phyloP scores from a whole-genome alignment of 352 stramenopile genomes.

The Pythium dissimile region DNA sequence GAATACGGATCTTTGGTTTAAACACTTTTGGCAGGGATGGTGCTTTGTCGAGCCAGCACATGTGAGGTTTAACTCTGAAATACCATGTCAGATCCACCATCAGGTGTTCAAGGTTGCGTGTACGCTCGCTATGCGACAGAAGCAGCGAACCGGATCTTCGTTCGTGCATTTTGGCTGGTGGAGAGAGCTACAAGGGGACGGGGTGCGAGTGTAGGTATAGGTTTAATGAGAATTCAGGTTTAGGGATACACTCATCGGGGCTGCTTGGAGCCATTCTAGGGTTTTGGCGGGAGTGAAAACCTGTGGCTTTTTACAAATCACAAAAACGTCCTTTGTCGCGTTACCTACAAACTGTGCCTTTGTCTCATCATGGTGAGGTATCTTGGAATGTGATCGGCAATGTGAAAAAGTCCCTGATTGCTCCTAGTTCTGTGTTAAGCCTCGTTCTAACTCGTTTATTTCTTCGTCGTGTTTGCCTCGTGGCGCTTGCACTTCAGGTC shows the following conservation, averaged over 20 bases:
- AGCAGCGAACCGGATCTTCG: constrained; percentile 20
- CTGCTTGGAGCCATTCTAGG: neutral
- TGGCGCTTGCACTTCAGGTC: neutral
- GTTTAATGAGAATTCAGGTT: neutral
- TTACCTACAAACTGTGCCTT: neutral
- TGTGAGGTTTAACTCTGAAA: constrained; percentile 14
- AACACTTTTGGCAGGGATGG: neutral
- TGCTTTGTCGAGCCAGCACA: neutral
- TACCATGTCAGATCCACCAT: constrained; percentile 2
- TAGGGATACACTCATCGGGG: constrained; percentile 18
- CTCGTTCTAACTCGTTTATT: no score
- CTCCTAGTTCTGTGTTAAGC: neutral
- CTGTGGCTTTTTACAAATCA: neutral
- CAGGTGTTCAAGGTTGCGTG: neutral
- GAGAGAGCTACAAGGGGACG: constrained; percentile 10
- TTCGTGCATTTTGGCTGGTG: constrained; percentile 18
- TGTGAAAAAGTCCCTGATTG: neutral
- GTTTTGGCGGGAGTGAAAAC: neutral
- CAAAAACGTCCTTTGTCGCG: no score
- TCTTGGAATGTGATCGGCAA: neutral
- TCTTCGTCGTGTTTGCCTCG: neutral
- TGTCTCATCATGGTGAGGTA: neutral
- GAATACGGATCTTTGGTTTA: constrained; percentile 2
- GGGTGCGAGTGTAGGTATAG: constrained; percentile 13
- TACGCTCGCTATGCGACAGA: constrained; percentile 17